Percentiles rank a stretch among this genome's conserved stretches.
Conservation (phyloP, 2,329 filamentous ascomycete genomes). For the Teratosphaeria viscida region DNA sequence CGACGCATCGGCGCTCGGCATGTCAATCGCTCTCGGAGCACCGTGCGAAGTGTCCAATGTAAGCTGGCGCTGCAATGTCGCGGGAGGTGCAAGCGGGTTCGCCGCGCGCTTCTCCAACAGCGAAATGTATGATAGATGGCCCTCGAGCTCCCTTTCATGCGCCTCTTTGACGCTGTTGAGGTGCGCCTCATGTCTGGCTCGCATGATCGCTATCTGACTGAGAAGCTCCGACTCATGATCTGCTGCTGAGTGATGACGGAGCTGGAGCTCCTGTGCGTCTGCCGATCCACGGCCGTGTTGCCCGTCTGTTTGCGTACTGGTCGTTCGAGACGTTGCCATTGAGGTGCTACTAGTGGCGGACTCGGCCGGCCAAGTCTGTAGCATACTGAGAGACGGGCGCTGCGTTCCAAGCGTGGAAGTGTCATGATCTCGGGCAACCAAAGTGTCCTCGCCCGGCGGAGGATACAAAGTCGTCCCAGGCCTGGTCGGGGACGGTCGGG, state of each 20-base stretch:
- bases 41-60: slow-evolving; percentile 11
- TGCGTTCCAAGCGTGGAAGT: background rate
- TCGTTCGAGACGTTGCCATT: background rate
- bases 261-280: background rate
- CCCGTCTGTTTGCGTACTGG: background rate
- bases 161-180: slow-evolving; percentile 26
- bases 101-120: slow-evolving; percentile 26
- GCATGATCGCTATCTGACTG: slow-evolving; percentile 27
- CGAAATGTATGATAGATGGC: slow-evolving; percentile 27
- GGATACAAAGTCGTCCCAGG: background rate
- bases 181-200: slow-evolving; percentile 30
- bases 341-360: background rate
- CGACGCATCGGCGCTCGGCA: slow-evolving; percentile 6
- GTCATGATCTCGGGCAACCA: slow-evolving; percentile 1
- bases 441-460: slow-evolving; percentile 1
- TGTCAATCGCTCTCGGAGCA: background rate
- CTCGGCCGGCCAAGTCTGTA: slow-evolving; percentile 1
- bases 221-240: slow-evolving; percentile 4
- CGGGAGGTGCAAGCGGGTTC: background rate
- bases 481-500: background rate
- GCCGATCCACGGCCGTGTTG: background rate
- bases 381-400: slow-evolving; percentile 2
- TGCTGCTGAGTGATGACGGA: background rate
- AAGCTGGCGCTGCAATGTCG: slow-evolving; percentile 2
- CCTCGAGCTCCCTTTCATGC: slow-evolving; percentile 31